Conservation (phyloP, 2,329 filamentous ascomycete genomes). For the Sporothrix curviconia region DNA sequence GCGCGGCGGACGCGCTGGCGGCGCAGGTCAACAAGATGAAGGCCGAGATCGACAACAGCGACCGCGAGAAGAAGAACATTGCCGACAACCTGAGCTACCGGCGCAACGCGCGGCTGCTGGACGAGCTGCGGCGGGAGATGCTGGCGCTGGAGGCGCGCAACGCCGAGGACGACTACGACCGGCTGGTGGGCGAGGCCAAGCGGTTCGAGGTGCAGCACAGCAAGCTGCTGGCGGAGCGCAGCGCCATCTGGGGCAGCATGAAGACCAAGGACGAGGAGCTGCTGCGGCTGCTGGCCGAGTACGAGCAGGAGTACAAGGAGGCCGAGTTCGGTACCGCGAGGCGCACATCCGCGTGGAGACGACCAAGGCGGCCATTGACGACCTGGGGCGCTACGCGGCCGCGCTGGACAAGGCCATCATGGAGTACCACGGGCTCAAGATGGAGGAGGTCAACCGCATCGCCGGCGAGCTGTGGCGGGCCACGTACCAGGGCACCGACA, state of each 20-base stretch:
- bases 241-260: slow-evolving; percentile 68
- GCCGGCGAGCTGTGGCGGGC: slow-evolving; percentile 94
- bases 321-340: slow-evolving; percentile 76
- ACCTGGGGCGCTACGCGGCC: slow-evolving; percentile 72
- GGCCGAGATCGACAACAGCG: slow-evolving; percentile 69
- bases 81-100: slow-evolving; percentile 83
- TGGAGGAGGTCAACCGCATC: slow-evolving; percentile 96
- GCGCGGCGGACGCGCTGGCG: slow-evolving; percentile 60
- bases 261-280: slow-evolving; percentile 81
- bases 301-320: slow-evolving; percentile 79
- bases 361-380: slow-evolving; percentile 86
- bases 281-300: slow-evolving; percentile 65
- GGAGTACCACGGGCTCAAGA: slow-evolving; percentile 92
- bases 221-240: slow-evolving; percentile 63
- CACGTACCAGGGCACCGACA: slow-evolving; percentile 94
- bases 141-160: slow-evolving; percentile 68
- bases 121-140: slow-evolving; percentile 64
- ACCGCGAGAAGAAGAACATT: slow-evolving; percentile 79
- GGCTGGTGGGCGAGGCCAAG: slow-evolving; percentile 63
- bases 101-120: slow-evolving; percentile 62
- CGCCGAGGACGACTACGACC: slow-evolving; percentile 73
- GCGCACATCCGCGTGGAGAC: slow-evolving; percentile 84
- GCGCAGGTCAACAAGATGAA: slow-evolving; percentile 70
- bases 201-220: slow-evolving; percentile 62
- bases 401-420: slow-evolving; percentile 96